These are phyloP conservation scores for Lasiodiplodia citricola DNA, from an alignment of 2,329 filamentous ascomycete species.

Conservation along the genomic window DNA sequence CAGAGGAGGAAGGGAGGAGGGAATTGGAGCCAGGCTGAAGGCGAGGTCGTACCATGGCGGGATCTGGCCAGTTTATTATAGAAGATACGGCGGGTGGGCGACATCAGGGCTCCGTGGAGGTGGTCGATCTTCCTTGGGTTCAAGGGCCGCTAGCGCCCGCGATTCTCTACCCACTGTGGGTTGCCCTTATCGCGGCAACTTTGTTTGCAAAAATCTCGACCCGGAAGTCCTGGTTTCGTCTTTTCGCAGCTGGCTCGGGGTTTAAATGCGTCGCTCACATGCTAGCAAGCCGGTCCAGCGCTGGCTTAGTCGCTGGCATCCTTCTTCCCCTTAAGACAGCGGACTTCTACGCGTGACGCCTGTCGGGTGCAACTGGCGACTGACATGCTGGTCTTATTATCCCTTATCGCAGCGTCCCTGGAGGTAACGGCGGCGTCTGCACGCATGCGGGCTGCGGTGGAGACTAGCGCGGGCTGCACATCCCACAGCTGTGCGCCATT, in stretches of 20 bases:
- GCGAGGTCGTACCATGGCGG: slow-evolving; percentile 17
- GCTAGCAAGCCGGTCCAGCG: background rate
- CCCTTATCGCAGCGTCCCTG: slow-evolving; percentile 15
- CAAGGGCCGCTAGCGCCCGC: slow-evolving; percentile 19
- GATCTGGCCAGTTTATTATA: slow-evolving; percentile 15
- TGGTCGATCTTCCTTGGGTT: slow-evolving; percentile 15
- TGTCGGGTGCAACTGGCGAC: slow-evolving; percentile 16
- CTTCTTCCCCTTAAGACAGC: background rate
- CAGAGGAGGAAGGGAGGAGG: background rate
- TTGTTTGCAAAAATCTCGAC: background rate
- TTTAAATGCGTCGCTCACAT: background rate
- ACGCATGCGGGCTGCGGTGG: background rate
- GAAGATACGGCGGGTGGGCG: slow-evolving; percentile 7
- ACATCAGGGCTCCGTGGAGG: slow-evolving; percentile 21
- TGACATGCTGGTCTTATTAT: background rate
- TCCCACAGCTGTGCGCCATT: slow-evolving; percentile 19
- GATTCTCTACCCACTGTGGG: background rate
- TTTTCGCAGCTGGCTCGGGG: too few species aligned
- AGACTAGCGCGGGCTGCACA: slow-evolving; percentile 8
- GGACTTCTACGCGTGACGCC: slow-evolving; percentile 16
- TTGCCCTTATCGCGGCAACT: slow-evolving; percentile 8
- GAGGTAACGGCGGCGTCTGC: background rate
- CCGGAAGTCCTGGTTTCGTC: background rate
- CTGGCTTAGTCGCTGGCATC: background rate
- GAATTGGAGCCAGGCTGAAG: background rate